Percentiles rank a stretch among this genome's conserved stretches.
phyloP scores from a whole-genome alignment of 768 basidiomycete species.

The Inosperma sp. region DNA sequence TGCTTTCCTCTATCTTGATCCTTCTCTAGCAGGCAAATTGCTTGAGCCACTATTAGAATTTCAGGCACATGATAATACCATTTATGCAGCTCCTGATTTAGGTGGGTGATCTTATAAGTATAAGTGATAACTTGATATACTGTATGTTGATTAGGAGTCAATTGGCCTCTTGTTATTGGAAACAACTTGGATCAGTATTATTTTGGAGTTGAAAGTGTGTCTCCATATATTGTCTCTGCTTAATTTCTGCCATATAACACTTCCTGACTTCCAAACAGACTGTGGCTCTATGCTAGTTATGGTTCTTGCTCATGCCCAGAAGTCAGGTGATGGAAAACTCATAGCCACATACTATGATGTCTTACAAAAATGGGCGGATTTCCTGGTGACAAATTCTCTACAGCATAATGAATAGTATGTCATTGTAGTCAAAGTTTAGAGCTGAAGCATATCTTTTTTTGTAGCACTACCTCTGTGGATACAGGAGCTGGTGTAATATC shows the following conservation, averaged over 20 bases:
- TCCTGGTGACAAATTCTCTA: background rate
- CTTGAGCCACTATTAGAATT: constrained; percentile 48
- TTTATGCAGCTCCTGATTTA: constrained; percentile 28
- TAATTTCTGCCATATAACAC: too few relatives aligned
- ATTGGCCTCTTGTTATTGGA: constrained; percentile 2
- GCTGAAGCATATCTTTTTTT: too few relatives aligned
- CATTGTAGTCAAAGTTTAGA: background rate
- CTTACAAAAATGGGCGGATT: background rate
- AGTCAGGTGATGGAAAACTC: constrained; percentile 2
- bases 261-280: too few relatives aligned
- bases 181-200: constrained; percentile 1
- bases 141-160: background rate
- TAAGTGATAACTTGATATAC: too few relatives aligned
- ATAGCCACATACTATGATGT: background rate
- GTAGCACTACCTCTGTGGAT: background rate
- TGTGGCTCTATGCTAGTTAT: background rate
- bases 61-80: constrained; percentile 14
- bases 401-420: background rate
- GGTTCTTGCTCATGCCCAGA: constrained; percentile 7
- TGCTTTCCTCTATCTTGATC: constrained; percentile 41
- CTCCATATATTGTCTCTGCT: background rate
- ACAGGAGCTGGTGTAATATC: background rate
- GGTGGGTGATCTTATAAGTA: constrained; percentile 16
- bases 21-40: constrained; percentile 37
- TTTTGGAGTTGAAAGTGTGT: constrained; percentile 7